Base-by-base conservation (phyloP, 148 eudicot species). In the Diospyros kaki region DNA sequence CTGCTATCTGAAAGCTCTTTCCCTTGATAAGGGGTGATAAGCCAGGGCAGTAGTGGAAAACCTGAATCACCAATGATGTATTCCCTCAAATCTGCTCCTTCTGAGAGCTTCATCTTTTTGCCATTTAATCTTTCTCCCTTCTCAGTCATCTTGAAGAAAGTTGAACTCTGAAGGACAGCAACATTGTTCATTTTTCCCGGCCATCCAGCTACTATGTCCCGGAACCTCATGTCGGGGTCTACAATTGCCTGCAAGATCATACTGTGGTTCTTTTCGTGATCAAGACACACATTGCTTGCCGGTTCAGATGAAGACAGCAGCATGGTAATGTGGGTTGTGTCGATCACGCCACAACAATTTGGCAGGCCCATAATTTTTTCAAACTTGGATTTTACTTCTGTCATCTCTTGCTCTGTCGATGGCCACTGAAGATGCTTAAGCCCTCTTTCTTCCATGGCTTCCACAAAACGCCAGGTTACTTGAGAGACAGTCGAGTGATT, bases 381-480 rank as follows among this genome's bases (percentile, higher is more conserved):
- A 72, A 95, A 95, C 77, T 89, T 86, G 38, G 84, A 64, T 72
- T 95, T 92, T 51, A 92, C 87, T 40, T 84, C 45, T 1, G 80
- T 39, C 80, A 90, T 83, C 78, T 90, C 88, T 15, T 79, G 75
- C 68, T 88, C 86, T 2, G 75, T 87, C 11, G 84, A 73, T 9
- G 98, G 97, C 98, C 98, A 95, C 45, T 84, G 86, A 60, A 95
- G 81, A 81, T 95, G 98, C 80, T 74, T 86, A 61, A 90, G 86
- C 40, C 90, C 96, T 14, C 74, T 78, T 81, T 83, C 89, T 80
- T 95, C 97, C 76, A 95, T 82, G 61, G 91, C 89, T 77, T 95
- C 98, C 62, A 95, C 91, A 52, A 95, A 95, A 48, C 87, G 89
- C 98, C 97, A 95, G 2, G 98, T 92, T 65, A 87, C 90, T 74